These are phyloP conservation scores for Hericium rajendrae DNA, from an alignment of 768 basidiomycete species.

Conservation along the genomic window DNA sequence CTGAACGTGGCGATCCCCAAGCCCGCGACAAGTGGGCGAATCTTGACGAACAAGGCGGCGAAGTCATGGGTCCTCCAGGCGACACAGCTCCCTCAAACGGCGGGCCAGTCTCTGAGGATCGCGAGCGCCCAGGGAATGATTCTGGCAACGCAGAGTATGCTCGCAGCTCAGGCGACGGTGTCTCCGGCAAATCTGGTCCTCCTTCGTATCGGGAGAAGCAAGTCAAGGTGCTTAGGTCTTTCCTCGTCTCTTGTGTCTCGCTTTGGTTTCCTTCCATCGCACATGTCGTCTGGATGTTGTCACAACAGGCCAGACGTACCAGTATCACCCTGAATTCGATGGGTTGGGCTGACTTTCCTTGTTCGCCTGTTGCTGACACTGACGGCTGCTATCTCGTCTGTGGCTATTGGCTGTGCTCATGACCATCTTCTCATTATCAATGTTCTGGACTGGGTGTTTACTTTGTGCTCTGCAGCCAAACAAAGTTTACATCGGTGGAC, in stretches of 20 bases:
- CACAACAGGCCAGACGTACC: not conserved
- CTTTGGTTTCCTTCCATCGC: constrained; percentile 19
- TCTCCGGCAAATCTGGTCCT: constrained; percentile 10
- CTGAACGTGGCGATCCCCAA: constrained; percentile 11
- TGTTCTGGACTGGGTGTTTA: constrained; percentile 48
- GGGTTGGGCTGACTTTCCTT: constrained; percentile 16
- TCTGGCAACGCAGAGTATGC: constrained; percentile 10
- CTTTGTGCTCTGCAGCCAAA: constrained; percentile 75
- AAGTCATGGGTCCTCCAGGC: constrained; percentile 13
- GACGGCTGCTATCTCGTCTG: constrained; percentile 21
- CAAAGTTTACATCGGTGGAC: constrained; percentile 87
- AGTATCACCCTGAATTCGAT: constrained; percentile 7
- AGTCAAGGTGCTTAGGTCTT: constrained; percentile 82
- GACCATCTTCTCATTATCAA: constrained; percentile 28
- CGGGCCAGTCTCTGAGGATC: constrained; percentile 12
- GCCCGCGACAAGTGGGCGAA: constrained; percentile 14
- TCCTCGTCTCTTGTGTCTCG: constrained; percentile 24
- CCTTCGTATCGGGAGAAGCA: constrained; percentile 53
- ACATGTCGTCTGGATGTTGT: constrained; percentile 18
- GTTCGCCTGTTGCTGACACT: constrained; percentile 15
- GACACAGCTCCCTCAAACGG: constrained; percentile 13
- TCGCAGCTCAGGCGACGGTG: constrained; percentile 13
- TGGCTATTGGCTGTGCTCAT: constrained; percentile 35
- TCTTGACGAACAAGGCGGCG: constrained; percentile 13
- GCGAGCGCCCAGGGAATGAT: constrained; percentile 8